Conservation (phyloP, 2,329 filamentous ascomycete genomes). For the Coniella vitis region DNA sequence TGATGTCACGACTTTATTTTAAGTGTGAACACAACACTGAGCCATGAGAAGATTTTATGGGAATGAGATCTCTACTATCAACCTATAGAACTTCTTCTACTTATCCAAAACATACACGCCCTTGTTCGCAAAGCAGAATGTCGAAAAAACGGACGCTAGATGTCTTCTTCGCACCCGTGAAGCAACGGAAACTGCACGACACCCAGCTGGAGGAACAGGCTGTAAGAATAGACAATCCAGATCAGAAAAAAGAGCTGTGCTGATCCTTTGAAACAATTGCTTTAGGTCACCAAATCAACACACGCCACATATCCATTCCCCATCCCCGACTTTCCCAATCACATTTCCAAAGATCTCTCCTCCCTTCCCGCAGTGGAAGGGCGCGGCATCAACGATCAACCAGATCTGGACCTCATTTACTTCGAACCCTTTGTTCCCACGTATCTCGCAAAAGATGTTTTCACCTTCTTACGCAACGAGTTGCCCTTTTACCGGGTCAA, state of each 20-base stretch:
- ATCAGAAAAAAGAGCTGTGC: no score
- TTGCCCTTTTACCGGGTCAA: conserved; percentile 71
- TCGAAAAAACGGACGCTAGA: conserved; percentile 58
- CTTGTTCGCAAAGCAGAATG: conserved; percentile 18
- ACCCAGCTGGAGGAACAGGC: not conserved
- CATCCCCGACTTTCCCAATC: conserved; percentile 36
- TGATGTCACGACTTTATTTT: conserved; percentile 13
- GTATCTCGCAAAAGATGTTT: conserved; percentile 50
- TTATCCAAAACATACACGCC: not conserved
- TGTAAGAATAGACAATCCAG: no score
- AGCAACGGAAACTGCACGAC: conserved; percentile 26
- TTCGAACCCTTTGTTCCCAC: conserved; percentile 66
- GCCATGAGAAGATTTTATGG: not conserved
- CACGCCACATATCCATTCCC: conserved; percentile 45
- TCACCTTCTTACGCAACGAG: conserved; percentile 63
- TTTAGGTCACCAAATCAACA: conserved; percentile 25
- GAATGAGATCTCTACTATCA: not conserved
- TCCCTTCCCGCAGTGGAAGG: conserved; percentile 46
- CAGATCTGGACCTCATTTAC: conserved; percentile 66
- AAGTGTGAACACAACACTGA: not conserved
- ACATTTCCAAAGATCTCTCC: conserved; percentile 31
- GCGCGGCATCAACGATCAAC: conserved; percentile 55
- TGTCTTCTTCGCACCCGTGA: conserved; percentile 54
- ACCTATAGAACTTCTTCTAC: not conserved
- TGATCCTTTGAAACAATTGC: not conserved